phyloP scores from a whole-genome alignment of 306 rosid genomes.

The Cicer cuneatum region DNA sequence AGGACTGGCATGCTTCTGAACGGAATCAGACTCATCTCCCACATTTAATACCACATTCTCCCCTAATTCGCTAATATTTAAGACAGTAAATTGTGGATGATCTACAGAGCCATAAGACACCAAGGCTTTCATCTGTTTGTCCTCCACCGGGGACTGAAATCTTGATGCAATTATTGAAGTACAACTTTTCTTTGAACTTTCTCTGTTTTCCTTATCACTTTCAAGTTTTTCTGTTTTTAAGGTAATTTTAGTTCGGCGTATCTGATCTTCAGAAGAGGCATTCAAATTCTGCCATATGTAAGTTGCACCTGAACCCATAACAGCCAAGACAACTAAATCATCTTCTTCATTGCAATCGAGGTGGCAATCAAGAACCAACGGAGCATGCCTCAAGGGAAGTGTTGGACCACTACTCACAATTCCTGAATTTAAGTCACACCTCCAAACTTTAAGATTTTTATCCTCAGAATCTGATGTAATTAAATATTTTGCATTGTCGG shows the following conservation, averaged over 20 bases:
- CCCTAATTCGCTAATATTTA: conserved; percentile 44
- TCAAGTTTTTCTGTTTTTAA: conserved; percentile 41
- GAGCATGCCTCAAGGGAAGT: conserved; percentile 57
- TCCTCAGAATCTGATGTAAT: conserved; percentile 55
- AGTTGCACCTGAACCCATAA: conserved; percentile 49
- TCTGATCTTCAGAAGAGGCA: conserved; percentile 46
- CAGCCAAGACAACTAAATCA: conserved; percentile 50
- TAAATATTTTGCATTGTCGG: conserved; percentile 54
- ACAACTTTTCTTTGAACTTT: conserved; percentile 47
- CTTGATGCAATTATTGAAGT: conserved; percentile 52
- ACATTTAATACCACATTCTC: conserved; percentile 46
- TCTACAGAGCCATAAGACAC: conserved; percentile 57
- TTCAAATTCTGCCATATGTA: conserved; percentile 53
- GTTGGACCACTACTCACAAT: conserved; percentile 54
- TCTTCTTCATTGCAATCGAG: conserved; percentile 49
- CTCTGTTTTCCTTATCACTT: conserved; percentile 44
- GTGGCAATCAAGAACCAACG: conserved; percentile 54
- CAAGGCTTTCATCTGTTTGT: conserved; percentile 47
- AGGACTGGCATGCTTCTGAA: conserved; percentile 43
- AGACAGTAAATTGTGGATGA: conserved; percentile 54
- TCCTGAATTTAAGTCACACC: conserved; percentile 53
- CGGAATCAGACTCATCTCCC: conserved; percentile 36
- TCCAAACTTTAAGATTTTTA: conserved; percentile 65
- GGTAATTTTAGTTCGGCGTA: conserved; percentile 49
- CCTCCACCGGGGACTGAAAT: conserved; percentile 49